Evolutionary conservation across 73 alveolate genomes (phyloP).

Genomic region (Stentor roeselii): DNA sequence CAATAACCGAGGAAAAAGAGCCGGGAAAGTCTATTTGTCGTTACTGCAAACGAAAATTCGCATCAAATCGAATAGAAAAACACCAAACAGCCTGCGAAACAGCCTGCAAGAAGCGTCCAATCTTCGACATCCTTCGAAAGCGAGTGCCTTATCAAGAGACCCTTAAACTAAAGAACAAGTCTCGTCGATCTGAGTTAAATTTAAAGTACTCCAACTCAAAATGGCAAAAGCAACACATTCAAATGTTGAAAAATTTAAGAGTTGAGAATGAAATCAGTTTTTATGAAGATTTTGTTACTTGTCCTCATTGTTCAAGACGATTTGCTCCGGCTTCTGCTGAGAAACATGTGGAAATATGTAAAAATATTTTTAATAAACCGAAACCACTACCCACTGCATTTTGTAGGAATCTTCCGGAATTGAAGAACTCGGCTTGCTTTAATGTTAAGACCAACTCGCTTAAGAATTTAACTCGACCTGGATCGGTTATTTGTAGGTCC

Average conservation of each 20-base stretch:
- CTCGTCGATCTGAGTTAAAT: neutral
- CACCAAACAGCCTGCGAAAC: neutral
- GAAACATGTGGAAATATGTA: slow-evolving; percentile 62
- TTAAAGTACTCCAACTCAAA: slow-evolving; percentile 18
- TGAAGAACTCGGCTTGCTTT: too few species aligned
- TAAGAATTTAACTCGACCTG: neutral
- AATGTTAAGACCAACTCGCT: neutral
- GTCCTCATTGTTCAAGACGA: slow-evolving; percentile 62
- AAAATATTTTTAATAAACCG: slow-evolving; percentile 58
- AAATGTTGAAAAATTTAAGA: neutral
- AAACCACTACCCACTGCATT: slow-evolving; percentile 33
- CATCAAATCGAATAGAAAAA: neutral
- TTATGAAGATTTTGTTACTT: slow-evolving; percentile 38
- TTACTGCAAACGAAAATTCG: slow-evolving; percentile 1
- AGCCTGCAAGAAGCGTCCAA: slow-evolving; percentile 8
- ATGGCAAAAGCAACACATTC: slow-evolving; percentile 24
- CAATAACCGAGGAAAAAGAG: neutral
- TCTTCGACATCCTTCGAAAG: neutral
- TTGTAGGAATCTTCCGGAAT: neutral
- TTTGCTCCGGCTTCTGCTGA: slow-evolving; percentile 58
- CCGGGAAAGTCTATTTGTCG: neutral
- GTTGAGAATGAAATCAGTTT: neutral
- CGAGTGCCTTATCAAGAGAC: neutral
- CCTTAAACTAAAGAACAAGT: neutral
- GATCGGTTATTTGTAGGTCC: neutral